phyloP scores from a whole-genome alignment of 2,329 filamentous ascomycete species.

The Neopestalotiopsis sp. region DNA sequence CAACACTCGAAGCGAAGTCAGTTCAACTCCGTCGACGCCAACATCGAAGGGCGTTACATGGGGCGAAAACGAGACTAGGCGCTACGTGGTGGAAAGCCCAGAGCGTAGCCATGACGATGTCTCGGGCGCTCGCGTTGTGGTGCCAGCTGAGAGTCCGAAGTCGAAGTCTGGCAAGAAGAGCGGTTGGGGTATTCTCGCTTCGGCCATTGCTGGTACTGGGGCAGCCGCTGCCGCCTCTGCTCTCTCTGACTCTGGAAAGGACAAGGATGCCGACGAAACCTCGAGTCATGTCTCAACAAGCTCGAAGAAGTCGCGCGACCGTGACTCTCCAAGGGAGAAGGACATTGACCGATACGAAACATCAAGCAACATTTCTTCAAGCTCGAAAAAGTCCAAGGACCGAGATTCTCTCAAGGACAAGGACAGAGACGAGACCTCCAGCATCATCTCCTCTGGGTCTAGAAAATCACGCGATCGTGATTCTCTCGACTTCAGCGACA shows the following conservation, averaged over 20 bases:
- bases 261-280: slow-evolving; percentile 14
- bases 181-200: slow-evolving; percentile 59
- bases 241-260: slow-evolving; percentile 24
- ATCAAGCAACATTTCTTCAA: slow-evolving; percentile 15
- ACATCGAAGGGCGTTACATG: slow-evolving; percentile 66
- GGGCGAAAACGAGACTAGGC: slow-evolving; percentile 69
- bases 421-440: slow-evolving; percentile 20
- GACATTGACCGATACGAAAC: slow-evolving; percentile 21
- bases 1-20: slow-evolving; percentile 47
- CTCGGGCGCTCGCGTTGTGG: slow-evolving; percentile 36
- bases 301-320: slow-evolving; percentile 1
- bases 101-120: slow-evolving; percentile 43
- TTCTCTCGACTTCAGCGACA: not conserved
- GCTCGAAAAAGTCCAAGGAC: slow-evolving; percentile 7
- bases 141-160: slow-evolving; percentile 33
- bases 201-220: slow-evolving; percentile 50
- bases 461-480: slow-evolving; percentile 5
- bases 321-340: slow-evolving; percentile 1
- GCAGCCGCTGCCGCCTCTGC: slow-evolving; percentile 32
- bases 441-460: not conserved
- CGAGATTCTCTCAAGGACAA: slow-evolving; percentile 1
- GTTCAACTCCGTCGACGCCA: slow-evolving; percentile 48
- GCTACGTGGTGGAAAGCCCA: slow-evolving; percentile 66
- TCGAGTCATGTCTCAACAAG: slow-evolving; percentile 14
- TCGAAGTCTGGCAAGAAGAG: slow-evolving; percentile 45